Conservation (phyloP, 2,329 filamentous ascomycete genomes). For the Incumbomyces lentus region DNA sequence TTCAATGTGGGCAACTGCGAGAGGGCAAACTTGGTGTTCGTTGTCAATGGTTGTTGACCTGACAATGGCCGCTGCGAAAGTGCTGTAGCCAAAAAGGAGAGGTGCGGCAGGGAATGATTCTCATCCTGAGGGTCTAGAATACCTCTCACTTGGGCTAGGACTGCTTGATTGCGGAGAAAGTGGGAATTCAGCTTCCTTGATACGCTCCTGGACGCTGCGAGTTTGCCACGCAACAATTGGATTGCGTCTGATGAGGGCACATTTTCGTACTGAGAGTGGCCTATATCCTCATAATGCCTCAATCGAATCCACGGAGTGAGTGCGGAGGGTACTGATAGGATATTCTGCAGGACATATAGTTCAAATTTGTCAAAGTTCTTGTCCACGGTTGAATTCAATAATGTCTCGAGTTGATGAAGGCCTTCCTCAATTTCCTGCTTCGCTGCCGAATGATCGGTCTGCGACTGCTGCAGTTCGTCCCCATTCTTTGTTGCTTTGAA, state of each 20-base stretch:
- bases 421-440: conserved; percentile 77
- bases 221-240: conserved; percentile 58
- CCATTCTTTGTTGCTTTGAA: conserved; percentile 49
- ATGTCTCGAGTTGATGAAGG: conserved; percentile 71
- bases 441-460: conserved; percentile 40
- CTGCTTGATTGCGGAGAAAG: conserved; percentile 58
- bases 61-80: conserved; percentile 37
- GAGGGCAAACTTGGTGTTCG: conserved; percentile 57
- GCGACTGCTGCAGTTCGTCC: conserved; percentile 28
- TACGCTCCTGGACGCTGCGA: conserved; percentile 69
- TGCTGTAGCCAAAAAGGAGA: conserved; percentile 48
- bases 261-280: conserved; percentile 23
- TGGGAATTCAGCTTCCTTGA: conserved; percentile 61
- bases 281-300: conserved; percentile 61
- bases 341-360: conserved; percentile 82
- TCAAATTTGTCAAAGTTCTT: conserved; percentile 79
- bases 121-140: conserved; percentile 35
- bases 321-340: conserved; percentile 62
- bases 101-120: conserved; percentile 25
- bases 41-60: conserved; percentile 32
- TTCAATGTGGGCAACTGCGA: conserved; percentile 74
- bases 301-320: conserved; percentile 68
- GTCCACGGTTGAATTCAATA: conserved; percentile 70
- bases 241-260: conserved; percentile 58
- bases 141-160: conserved; percentile 54